Evolutionary conservation across 2,329 filamentous ascomycete genomes (phyloP), one percentile per base, ranked within the genome.

Genomic region (Fusarium sp.): DNA sequence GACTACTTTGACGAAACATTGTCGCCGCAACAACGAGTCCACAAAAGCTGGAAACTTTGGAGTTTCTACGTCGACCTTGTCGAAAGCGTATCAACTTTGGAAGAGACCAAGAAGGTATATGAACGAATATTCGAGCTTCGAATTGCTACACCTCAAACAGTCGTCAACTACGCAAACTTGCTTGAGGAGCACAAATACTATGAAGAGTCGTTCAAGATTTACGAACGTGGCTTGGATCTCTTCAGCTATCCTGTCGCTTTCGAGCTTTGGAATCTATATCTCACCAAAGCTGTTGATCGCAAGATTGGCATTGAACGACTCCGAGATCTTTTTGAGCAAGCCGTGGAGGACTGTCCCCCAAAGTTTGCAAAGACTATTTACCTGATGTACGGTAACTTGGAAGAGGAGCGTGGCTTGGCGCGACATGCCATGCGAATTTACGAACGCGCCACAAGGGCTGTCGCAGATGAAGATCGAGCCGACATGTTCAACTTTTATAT

Each of bases 401-500:
- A 99, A 80, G 96, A 99, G 82, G 96, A 99, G 76, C 89, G 96
- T 38, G 96, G 96, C 3, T 88, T 99, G 18, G 95, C 96, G 13
- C 89, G 97, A 52, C 95, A 98, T 78, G 97, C 97, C 4, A 99
- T 99, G 96, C 92, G 96, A 64, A 99, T 99, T 73, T 99, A 99
- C 81, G 97, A 99, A 82, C 92, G 96, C 62, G 96, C 96, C 10
- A 99, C 96, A 8, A 90, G 96, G 32, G 94, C 95, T 15, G 97
- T 99, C 6, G 91, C 93, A 16, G 96, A 99, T 76, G 95, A 98
- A 76, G 95, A 99, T 80, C 88, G 94, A 55, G 91, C 94, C 65
- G 94, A 97, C 76, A 98, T 99, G 94, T 99, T 98, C 84, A 96
- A 97, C 80, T 97, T 98, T 79, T 99, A 99, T 84, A 98, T 99